phyloP scores from a whole-genome alignment of 1,139 yeast genomes.

The Schizosaccharomyces versatilis region DNA sequence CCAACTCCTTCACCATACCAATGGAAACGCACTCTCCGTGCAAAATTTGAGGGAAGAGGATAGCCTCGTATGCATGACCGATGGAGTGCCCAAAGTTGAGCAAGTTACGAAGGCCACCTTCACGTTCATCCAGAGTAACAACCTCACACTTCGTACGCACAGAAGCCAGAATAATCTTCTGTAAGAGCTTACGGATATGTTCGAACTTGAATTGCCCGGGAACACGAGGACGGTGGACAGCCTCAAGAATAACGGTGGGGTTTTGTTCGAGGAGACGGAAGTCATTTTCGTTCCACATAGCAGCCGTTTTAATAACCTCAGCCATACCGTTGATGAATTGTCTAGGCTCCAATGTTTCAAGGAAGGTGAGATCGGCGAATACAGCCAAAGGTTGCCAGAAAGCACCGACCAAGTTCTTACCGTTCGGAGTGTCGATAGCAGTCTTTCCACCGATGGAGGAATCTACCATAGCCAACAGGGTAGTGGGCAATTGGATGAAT shows the following conservation, averaged over 20 bases:
- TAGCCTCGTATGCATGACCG: slow-evolving; percentile 96
- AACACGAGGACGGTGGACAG: slow-evolving; percentile 28
- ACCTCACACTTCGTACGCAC: slow-evolving; percentile 83
- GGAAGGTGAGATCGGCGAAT: slow-evolving; percentile 68
- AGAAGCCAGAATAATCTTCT: slow-evolving; percentile 63
- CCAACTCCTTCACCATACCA: slow-evolving; percentile 90
- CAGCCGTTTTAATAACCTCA: slow-evolving; percentile 93
- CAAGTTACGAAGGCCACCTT: slow-evolving; percentile 77
- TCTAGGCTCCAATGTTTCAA: slow-evolving; percentile 72
- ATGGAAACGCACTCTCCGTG: slow-evolving; percentile 96
- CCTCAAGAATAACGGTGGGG: slow-evolving; percentile 42
- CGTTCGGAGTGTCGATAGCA: slow-evolving; percentile 93
- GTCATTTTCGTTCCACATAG: slow-evolving; percentile 85
- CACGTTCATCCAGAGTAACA: slow-evolving; percentile 85
- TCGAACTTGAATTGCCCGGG: slow-evolving; percentile 11
- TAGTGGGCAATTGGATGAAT: slow-evolving; percentile 83
- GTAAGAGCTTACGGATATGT: slow-evolving; percentile 47
- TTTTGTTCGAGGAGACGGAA: slow-evolving; percentile 64
- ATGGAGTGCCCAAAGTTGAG: slow-evolving; percentile 92
- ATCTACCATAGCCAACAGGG: slow-evolving; percentile 89
- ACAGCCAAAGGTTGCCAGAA: slow-evolving; percentile 91
- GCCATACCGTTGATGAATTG: slow-evolving; percentile 97
- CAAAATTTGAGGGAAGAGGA: slow-evolving; percentile 80
- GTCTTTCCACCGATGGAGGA: slow-evolving; percentile 97
- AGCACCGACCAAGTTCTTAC: slow-evolving; percentile 90